Evolutionary conservation across 345 rosid species (phyloP).

Genomic region (Atalantia buxifolia): DNA sequence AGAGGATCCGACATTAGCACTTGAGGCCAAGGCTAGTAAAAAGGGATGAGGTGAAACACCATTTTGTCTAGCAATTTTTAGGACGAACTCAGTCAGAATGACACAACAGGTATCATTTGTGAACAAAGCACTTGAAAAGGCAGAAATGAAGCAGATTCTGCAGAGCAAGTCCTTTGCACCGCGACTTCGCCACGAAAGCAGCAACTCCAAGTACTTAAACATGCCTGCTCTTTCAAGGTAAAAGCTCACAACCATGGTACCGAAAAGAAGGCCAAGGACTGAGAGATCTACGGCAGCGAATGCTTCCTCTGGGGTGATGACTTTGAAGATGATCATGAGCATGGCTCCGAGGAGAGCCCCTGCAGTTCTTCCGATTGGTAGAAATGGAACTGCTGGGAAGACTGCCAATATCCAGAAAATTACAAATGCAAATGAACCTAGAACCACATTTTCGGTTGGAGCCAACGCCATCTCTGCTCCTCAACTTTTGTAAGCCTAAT

Average conservation of each 20-base stretch:
- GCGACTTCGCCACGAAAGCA: slow-evolving; percentile 1
- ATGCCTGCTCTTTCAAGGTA: slow-evolving; percentile 5
- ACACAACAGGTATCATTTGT: slow-evolving; percentile 6
- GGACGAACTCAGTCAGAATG: not conserved
- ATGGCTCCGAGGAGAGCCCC: slow-evolving; percentile 4
- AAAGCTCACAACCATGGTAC: slow-evolving; percentile 8
- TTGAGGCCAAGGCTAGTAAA: slow-evolving; percentile 7
- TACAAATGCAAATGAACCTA: slow-evolving; percentile 4
- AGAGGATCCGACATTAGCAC: slow-evolving; percentile 1
- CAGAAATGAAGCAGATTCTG: slow-evolving; percentile 3
- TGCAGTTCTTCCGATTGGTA: slow-evolving; percentile 4
- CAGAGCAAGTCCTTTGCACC: slow-evolving; percentile 4
- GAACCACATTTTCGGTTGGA: not conserved
- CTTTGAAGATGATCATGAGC: slow-evolving; percentile 1
- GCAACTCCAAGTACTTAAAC: not conserved
- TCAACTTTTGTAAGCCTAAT: not conserved
- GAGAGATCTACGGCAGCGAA: slow-evolving; percentile 5
- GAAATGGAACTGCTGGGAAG: slow-evolving; percentile 2
- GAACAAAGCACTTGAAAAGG: slow-evolving; percentile 3
- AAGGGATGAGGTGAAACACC: not conserved
- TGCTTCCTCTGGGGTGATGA: not conserved
- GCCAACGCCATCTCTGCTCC: slow-evolving; percentile 2
- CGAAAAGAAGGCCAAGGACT: slow-evolving; percentile 4
- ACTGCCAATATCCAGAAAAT: slow-evolving; percentile 12
- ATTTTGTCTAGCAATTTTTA: not conserved